Evolutionary conservation across 768 basidiomycete genomes (phyloP).

Genomic region (Suillus spraguei): DNA sequence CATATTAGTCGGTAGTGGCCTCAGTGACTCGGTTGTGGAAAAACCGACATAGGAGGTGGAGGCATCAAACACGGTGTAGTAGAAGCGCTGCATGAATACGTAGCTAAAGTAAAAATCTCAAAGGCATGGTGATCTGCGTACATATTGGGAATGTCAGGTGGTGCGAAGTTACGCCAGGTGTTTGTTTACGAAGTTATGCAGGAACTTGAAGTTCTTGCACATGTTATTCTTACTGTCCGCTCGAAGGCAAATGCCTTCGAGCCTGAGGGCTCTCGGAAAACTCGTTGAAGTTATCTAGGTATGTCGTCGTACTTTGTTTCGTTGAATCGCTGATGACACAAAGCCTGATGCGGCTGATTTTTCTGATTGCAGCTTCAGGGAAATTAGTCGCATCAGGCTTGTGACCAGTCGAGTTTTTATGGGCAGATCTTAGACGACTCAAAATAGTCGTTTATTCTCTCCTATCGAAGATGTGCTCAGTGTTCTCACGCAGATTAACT

Average conservation of each 20-base stretch:
- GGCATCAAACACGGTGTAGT: too few relatives aligned
- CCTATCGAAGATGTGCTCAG: neutral
- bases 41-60: too few relatives aligned
- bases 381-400: too few relatives aligned
- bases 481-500: neutral
- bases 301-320: neutral
- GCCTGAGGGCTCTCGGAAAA: slow-evolving; percentile 25
- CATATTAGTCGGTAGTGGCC: too few relatives aligned
- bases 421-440: neutral
- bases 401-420: neutral
- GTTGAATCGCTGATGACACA: neutral
- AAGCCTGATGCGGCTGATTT: neutral
- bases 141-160: too few relatives aligned
- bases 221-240: slow-evolving; percentile 50
- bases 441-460: neutral
- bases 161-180: too few relatives aligned
- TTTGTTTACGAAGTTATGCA: neutral
- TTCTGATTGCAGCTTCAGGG: neutral
- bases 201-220: slow-evolving; percentile 29
- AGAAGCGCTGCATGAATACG: too few relatives aligned
- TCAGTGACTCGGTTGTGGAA: too few relatives aligned
- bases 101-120: too few relatives aligned
- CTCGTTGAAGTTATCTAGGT: neutral
- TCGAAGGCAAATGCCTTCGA: slow-evolving; percentile 53
- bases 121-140: too few relatives aligned